These are phyloP conservation scores for Puccinellia tenuiflora DNA, from an alignment of 176 grass and related monocot species.

Conservation along the genomic window DNA sequence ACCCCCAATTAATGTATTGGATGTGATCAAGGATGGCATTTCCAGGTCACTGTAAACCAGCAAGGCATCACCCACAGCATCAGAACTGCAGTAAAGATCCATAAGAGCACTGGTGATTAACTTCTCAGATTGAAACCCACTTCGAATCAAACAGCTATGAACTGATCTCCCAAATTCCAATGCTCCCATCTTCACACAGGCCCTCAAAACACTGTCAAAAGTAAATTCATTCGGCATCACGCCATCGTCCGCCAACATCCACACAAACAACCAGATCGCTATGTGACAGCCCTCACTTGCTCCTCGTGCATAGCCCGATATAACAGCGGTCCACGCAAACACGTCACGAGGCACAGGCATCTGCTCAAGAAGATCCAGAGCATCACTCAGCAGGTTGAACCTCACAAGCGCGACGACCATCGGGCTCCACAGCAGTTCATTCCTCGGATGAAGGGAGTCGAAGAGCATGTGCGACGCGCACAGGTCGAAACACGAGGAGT, in stretches of 20 bases:
- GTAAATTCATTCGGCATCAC: slow-evolving; percentile 38
- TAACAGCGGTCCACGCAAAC: slow-evolving; percentile 38
- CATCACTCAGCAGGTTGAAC: slow-evolving; percentile 30
- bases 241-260: neutral
- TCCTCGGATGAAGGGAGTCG: neutral
- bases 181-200: slow-evolving; percentile 32
- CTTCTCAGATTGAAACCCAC: slow-evolving; percentile 29
- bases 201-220: slow-evolving; percentile 46
- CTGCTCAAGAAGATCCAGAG: slow-evolving; percentile 28
- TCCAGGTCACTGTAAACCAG: slow-evolving; percentile 26
- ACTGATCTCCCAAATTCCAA: slow-evolving; percentile 37
- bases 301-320: slow-evolving; percentile 27
- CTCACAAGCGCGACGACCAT: slow-evolving; percentile 54
- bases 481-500: slow-evolving; percentile 41
- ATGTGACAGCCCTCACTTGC: neutral
- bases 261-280: slow-evolving; percentile 33
- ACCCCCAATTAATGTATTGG: slow-evolving; percentile 39
- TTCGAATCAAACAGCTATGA: slow-evolving; percentile 36
- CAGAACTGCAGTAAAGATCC: slow-evolving; percentile 44
- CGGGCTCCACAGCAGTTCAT: slow-evolving; percentile 43
- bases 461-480: slow-evolving; percentile 4
- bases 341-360: slow-evolving; percentile 33
- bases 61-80: slow-evolving; percentile 36
- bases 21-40: slow-evolving; percentile 38
- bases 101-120: slow-evolving; percentile 50